Percentiles rank a stretch among this genome's conserved stretches.
Evolutionary conservation across 2,329 filamentous ascomycete genomes (phyloP).

Genomic region (Apiospora arundinis): DNA sequence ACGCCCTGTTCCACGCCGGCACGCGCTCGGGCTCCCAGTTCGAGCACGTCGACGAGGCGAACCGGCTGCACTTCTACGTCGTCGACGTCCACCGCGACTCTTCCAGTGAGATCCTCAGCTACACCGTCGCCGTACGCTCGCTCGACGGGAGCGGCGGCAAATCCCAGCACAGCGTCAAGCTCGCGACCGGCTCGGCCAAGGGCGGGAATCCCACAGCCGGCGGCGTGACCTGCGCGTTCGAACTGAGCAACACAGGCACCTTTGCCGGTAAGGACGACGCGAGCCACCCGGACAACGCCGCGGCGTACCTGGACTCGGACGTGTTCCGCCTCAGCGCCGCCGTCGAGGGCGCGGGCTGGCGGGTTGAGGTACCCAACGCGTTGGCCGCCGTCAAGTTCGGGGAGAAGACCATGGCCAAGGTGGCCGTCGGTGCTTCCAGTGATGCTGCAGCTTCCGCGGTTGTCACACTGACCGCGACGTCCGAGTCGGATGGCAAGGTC

Average conservation of each 20-base stretch:
- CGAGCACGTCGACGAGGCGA: slow-evolving; percentile 54
- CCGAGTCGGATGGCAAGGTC: slow-evolving; percentile 48
- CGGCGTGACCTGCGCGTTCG: slow-evolving; percentile 53
- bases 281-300: slow-evolving; percentile 43
- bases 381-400: slow-evolving; percentile 51
- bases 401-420: slow-evolving; percentile 43
- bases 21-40: slow-evolving; percentile 57
- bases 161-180: slow-evolving; percentile 42
- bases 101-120: slow-evolving; percentile 49
- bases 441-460: slow-evolving; percentile 43
- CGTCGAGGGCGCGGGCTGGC: slow-evolving; percentile 54
- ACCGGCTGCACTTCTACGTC: slow-evolving; percentile 58
- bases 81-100: slow-evolving; percentile 49
- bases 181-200: slow-evolving; percentile 41
- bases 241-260: slow-evolving; percentile 52
- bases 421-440: slow-evolving; percentile 47
- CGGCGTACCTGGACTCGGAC: slow-evolving; percentile 49
- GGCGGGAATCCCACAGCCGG: slow-evolving; percentile 35
- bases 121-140: slow-evolving; percentile 54
- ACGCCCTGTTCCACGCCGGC: slow-evolving; percentile 61
- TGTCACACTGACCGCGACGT: slow-evolving; percentile 51
- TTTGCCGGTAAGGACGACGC: slow-evolving; percentile 37
- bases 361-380: slow-evolving; percentile 48
- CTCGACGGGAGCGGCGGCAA: slow-evolving; percentile 45
- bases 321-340: slow-evolving; percentile 54